Percentiles rank a stretch among this genome's conserved stretches.
Evolutionary conservation across 495 filamentous ascomycete species (phyloP).

Genomic region (Talaromyces thailandensis): DNA sequence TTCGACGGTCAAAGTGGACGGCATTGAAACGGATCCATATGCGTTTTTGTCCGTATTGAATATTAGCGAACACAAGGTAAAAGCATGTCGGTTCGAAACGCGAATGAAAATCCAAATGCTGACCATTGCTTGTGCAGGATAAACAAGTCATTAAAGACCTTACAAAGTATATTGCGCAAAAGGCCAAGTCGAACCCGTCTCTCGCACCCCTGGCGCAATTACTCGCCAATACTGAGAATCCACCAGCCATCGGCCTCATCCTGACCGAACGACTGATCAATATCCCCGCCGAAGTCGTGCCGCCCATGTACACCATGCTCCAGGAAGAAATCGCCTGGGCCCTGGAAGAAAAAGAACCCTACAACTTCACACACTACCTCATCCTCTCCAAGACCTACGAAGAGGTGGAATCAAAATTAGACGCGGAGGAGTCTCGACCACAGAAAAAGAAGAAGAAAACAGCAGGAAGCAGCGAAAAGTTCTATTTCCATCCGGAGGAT

Average conservation of each 20-base stretch:
- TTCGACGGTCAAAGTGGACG: constrained; percentile 91
- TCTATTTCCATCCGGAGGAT: constrained; percentile 97
- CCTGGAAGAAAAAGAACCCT: constrained; percentile 83
- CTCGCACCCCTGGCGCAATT: constrained; percentile 46
- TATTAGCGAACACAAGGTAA: constrained; percentile 62
- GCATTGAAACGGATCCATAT: constrained; percentile 88
- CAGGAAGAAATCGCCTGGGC: constrained; percentile 88
- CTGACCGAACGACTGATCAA: constrained; percentile 91
- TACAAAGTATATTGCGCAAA: constrained; percentile 56
- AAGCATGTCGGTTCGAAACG: not conserved
- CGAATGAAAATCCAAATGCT: not conserved
- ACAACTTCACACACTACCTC: constrained; percentile 87
- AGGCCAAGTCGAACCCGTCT: constrained; percentile 44
- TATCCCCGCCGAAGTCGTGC: constrained; percentile 82
- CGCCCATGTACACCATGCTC: constrained; percentile 95
- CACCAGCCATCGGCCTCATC: constrained; percentile 64
- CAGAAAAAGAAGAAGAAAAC: constrained; percentile 71
- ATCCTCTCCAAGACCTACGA: constrained; percentile 83
- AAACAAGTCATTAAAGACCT: constrained; percentile 62
- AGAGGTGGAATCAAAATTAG: constrained; percentile 75
- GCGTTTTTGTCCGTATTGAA: constrained; percentile 91
- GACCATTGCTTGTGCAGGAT: constrained; percentile 32
- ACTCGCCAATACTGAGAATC: constrained; percentile 39
- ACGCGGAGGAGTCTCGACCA: constrained; percentile 55
- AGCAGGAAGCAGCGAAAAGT: constrained; percentile 35